These are phyloP conservation scores for Fusarium lyarnte DNA, from an alignment of 2,329 filamentous ascomycete genomes.

Conservation along the genomic window DNA sequence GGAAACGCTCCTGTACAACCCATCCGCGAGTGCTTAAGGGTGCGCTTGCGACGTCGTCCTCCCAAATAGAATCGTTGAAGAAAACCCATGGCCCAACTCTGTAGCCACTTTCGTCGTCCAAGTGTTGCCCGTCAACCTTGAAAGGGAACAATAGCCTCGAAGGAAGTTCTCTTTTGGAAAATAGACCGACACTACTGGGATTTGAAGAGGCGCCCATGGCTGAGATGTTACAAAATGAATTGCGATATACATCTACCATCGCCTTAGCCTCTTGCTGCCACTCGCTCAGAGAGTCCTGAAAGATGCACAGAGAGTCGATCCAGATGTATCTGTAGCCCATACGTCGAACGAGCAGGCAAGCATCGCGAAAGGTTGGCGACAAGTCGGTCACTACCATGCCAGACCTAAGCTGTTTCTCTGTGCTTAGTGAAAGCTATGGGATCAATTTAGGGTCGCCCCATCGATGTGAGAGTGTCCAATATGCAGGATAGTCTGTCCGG, in stretches of 20 bases:
- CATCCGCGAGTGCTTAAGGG: rapidly evolving
- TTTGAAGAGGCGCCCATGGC: neutral
- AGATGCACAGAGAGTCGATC: neutral
- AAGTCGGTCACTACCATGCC: neutral
- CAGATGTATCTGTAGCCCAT: neutral
- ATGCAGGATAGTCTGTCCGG: neutral
- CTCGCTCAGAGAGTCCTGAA: neutral
- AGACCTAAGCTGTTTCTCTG: rapidly evolving
- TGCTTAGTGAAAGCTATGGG: neutral
- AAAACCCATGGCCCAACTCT: rapidly evolving
- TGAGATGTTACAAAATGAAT: neutral
- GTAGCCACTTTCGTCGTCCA: neutral
- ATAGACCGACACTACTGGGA: rapidly evolving
- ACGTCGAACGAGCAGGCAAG: rapidly evolving
- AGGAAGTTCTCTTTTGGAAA: neutral
- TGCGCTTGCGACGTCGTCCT: rapidly evolving
- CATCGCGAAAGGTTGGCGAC: neutral
- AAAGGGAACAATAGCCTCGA: neutral
- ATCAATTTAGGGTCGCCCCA: neutral
- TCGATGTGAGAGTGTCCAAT: neutral
- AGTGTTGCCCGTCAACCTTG: too few species aligned
- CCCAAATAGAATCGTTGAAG: neutral
- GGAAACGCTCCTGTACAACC: rapidly evolving
- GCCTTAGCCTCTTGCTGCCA: neutral
- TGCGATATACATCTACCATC: rapidly evolving